These are phyloP conservation scores for Moniliella sp. DNA, from an alignment of 1,284 basidiomycete genomes.

Conservation along the genomic window DNA sequence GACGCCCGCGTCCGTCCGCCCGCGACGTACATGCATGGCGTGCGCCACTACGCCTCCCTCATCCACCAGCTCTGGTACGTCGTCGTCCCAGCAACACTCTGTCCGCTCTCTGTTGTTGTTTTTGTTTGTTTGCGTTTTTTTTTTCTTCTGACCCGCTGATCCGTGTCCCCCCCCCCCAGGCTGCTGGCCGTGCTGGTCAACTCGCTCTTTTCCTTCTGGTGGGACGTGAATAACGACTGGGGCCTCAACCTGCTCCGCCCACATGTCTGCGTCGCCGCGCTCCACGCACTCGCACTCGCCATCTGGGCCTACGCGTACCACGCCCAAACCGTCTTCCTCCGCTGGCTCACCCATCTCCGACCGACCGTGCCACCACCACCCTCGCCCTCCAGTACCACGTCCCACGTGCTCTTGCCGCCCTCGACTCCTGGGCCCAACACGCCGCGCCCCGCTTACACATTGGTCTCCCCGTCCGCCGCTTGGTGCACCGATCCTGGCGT, in stretches of 20 bases:
- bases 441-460: no score
- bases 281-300: neutral
- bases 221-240: slow-evolving; percentile 97
- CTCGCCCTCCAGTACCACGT: no score
- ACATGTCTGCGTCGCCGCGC: neutral
- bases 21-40: neutral
- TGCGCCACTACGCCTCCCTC: neutral
- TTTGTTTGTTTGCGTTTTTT: neutral
- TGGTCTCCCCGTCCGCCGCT: no score
- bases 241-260: slow-evolving; percentile 53
- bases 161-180: slow-evolving; percentile 39
- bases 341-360: no score
- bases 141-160: neutral
- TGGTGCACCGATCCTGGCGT: no score
- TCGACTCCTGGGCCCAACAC: no score
- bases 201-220: slow-evolving; percentile 90
- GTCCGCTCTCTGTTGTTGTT: neutral
- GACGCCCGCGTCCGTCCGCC: neutral
- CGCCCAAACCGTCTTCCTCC: no score
- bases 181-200: slow-evolving; percentile 63
- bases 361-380: no score
- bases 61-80: slow-evolving; percentile 1
- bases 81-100: neutral
- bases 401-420: no score
- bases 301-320: no score